Conservation (phyloP, 805 yeast species). For the Candida tallmaniae region DNA sequence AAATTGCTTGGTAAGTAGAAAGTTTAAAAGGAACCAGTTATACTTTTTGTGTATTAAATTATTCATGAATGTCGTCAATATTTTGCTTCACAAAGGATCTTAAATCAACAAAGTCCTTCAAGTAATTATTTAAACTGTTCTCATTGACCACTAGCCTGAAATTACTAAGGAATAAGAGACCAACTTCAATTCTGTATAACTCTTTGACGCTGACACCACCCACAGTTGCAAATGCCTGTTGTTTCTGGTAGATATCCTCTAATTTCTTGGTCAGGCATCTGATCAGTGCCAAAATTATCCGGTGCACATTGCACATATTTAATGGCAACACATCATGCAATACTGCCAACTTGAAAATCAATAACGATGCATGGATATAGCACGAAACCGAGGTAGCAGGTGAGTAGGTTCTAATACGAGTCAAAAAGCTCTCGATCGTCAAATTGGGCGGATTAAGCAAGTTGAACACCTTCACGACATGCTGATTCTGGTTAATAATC, state of each 20-base stretch:
- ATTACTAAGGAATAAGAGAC: conserved; percentile 36
- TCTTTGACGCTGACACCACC: conserved; percentile 38
- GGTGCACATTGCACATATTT: conserved; percentile 31
- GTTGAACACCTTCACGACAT: conserved; percentile 28
- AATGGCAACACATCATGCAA: conserved; percentile 28
- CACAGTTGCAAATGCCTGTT: conserved; percentile 36
- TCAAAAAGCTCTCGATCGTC: conserved; percentile 30
- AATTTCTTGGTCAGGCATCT: conserved; percentile 39
- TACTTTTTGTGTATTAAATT: too few species aligned
- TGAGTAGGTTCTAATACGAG: conserved; percentile 36
- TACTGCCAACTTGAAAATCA: conserved; percentile 33
- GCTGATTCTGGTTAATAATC: conserved; percentile 20
- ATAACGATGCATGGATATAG: conserved; percentile 36
- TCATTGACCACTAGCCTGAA: conserved; percentile 36
- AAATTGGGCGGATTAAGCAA: conserved; percentile 32
- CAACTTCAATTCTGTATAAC: conserved; percentile 34
- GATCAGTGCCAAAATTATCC: conserved; percentile 35
- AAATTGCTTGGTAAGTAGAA: too few species aligned
- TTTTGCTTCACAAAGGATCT: conserved; percentile 17
- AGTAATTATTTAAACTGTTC: conserved; percentile 27
- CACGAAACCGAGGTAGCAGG: conserved; percentile 35
- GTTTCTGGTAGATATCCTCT: conserved; percentile 41
- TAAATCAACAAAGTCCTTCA: conserved; percentile 28
- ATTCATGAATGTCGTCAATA: conserved; percentile 1
- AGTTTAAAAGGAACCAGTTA: too few species aligned